Percentiles rank a stretch among this genome's conserved stretches.
Evolutionary conservation across 306 rosid genomes (phyloP).

Genomic region (Vigna unguiculata): DNA sequence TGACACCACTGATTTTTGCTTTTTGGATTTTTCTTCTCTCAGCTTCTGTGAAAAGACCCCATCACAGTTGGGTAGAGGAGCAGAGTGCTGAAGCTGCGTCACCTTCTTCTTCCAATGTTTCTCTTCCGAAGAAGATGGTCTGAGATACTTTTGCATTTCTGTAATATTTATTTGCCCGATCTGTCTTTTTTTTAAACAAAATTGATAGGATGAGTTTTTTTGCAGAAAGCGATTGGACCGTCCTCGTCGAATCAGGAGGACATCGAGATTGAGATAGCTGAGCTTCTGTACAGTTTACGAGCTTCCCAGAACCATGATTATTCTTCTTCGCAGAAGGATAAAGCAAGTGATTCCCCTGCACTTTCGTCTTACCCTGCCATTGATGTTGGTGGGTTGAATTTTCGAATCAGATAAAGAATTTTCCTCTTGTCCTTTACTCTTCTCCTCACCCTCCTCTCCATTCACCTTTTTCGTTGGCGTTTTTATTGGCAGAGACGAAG

Average conservation of each 20-base stretch:
- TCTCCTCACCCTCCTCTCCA: background rate
- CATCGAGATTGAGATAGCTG: slow-evolving; percentile 68
- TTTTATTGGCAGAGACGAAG: slow-evolving; percentile 41
- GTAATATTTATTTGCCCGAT: background rate
- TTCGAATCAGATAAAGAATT: background rate
- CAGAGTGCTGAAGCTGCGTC: slow-evolving; percentile 48
- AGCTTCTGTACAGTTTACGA: slow-evolving; percentile 59
- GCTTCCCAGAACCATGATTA: slow-evolving; percentile 41
- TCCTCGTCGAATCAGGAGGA: slow-evolving; percentile 44
- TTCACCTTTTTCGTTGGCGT: background rate
- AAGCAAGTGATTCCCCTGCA: slow-evolving; percentile 23
- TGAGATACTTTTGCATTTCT: background rate
- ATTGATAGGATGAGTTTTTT: background rate
- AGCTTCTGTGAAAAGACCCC: slow-evolving; percentile 60
- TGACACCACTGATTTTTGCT: background rate
- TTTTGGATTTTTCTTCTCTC: background rate
- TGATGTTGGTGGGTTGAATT: slow-evolving; percentile 34
- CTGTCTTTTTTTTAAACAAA: background rate
- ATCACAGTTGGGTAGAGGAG: slow-evolving; percentile 48
- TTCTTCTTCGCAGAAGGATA: slow-evolving; percentile 33
- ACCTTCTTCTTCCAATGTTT: slow-evolving; percentile 44
- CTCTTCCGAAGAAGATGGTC: slow-evolving; percentile 56
- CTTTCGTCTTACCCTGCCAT: background rate
- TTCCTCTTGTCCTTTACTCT: background rate
- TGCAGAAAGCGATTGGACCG: slow-evolving; percentile 47